A percentile compares a stretch with the other conserved stretches of the same genome.
These are phyloP conservation scores for Uronychia setigera DNA, from an alignment of 73 alveolate genomes.

Conservation along the genomic window DNA sequence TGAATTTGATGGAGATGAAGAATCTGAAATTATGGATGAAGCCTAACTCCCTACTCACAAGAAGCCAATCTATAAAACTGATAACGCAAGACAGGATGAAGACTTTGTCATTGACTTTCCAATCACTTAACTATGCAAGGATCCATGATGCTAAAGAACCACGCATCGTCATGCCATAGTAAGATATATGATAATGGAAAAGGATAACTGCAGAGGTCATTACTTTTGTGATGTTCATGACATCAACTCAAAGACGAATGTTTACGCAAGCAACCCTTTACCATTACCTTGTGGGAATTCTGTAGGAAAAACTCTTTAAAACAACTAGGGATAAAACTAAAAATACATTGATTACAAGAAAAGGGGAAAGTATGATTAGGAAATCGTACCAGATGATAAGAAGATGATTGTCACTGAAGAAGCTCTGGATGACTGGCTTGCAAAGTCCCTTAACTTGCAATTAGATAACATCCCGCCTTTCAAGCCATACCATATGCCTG, in stretches of 20 bases:
- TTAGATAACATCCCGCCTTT: conserved; percentile 6
- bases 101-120: not conserved
- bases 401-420: conserved; percentile 6
- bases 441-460: not conserved
- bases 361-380: not conserved
- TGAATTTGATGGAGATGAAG: too few relatives aligned
- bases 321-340: not conserved
- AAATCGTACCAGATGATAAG: not conserved
- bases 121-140: not conserved
- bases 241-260: not conserved
- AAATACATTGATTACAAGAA: not conserved
- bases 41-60: not conserved
- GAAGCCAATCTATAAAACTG: too few relatives aligned
- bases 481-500: conserved; percentile 2
- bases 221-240: conserved; percentile 1
- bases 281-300: not conserved
- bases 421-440: conserved; percentile 1
- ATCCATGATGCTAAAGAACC: not conserved
- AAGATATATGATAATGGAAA: not conserved
- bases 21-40: not conserved
- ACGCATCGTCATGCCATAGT: not conserved
- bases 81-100: not conserved
- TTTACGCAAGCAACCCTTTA: not conserved
- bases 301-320: not conserved
- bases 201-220: conserved; percentile 7